These are phyloP conservation scores for Phaeosphaeriaceae sp. DNA, from an alignment of 2,329 filamentous ascomycete species.

Conservation along the genomic window DNA sequence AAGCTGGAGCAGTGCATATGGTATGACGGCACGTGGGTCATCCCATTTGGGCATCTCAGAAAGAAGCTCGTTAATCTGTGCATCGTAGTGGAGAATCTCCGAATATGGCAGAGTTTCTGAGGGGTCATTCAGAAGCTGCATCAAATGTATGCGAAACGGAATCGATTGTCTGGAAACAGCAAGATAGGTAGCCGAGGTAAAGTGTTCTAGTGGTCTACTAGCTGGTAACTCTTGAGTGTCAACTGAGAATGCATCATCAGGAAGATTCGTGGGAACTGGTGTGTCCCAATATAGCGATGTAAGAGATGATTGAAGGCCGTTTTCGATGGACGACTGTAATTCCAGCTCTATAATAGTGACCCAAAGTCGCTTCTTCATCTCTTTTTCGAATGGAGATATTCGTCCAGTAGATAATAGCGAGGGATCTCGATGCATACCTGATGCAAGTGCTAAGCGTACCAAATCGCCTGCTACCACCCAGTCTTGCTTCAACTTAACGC, in stretches of 20 bases:
- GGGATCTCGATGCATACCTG: conserved; percentile 61
- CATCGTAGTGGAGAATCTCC: conserved; percentile 43
- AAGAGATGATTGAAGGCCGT: conserved; percentile 58
- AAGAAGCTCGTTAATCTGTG: conserved; percentile 33
- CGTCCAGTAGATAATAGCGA: conserved; percentile 39
- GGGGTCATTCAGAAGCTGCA: conserved; percentile 42
- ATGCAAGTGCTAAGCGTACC: conserved; percentile 59
- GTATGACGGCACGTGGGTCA: conserved; percentile 18
- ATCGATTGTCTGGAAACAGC: conserved; percentile 31
- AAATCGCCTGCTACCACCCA: conserved; percentile 61
- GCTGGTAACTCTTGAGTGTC: conserved; percentile 32
- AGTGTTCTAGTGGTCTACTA: conserved; percentile 31
- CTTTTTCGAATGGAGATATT: conserved; percentile 53
- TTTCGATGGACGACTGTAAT: conserved; percentile 61
- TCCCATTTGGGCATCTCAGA: conserved; percentile 33
- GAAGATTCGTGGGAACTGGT: conserved; percentile 56
- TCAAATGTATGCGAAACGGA: conserved; percentile 39
- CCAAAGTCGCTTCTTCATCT: conserved; percentile 64
- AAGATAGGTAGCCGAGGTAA: conserved; percentile 41
- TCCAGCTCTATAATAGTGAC: conserved; percentile 63
- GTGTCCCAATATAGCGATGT: conserved; percentile 57
- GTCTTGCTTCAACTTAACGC: conserved; percentile 60
- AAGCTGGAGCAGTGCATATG: conserved; percentile 34
- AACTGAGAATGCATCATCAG: conserved; percentile 55
- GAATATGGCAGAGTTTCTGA: conserved; percentile 35